phyloP scores from a whole-genome alignment of 495 filamentous ascomycete genomes.

The Penicillium goetzii region DNA sequence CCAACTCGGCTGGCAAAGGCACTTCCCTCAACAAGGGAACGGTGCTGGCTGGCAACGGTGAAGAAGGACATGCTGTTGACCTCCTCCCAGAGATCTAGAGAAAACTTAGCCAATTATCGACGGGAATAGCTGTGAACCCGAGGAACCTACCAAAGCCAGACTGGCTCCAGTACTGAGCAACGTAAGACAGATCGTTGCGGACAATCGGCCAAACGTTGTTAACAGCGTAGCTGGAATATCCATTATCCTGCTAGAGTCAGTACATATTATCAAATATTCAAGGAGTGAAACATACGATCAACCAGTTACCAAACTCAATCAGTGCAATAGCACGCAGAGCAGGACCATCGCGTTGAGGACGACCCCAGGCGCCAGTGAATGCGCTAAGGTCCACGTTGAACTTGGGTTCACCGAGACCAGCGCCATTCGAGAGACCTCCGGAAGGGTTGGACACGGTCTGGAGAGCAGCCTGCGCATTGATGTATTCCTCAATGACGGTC shows the following conservation, averaged over 20 bases:
- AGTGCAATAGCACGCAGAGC: constrained; percentile 68
- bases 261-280: not conserved
- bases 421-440: constrained; percentile 50
- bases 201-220: constrained; percentile 63
- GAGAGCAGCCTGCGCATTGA: constrained; percentile 59
- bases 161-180: constrained; percentile 72
- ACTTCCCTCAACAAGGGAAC: constrained; percentile 62
- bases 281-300: constrained; percentile 30
- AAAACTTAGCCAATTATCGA: not conserved
- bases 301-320: constrained; percentile 45
- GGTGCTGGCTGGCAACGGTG: constrained; percentile 50
- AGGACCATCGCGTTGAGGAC: constrained; percentile 73
- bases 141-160: constrained; percentile 52
- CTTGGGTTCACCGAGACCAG: constrained; percentile 48
- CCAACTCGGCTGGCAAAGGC: constrained; percentile 51
- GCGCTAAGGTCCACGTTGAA: constrained; percentile 61
- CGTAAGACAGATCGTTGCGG: constrained; percentile 69
- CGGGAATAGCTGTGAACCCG: not conserved
- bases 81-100: constrained; percentile 71
- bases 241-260: constrained; percentile 26
- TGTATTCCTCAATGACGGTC: constrained; percentile 56
- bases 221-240: constrained; percentile 32
- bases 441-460: constrained; percentile 65
- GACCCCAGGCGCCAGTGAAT: constrained; percentile 68
- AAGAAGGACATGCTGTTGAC: constrained; percentile 67